Percentiles rank a stretch among this genome's conserved stretches.
These are phyloP conservation scores for Spiraea crenata DNA, from an alignment of 331 rosid species.

Conservation along the genomic window DNA sequence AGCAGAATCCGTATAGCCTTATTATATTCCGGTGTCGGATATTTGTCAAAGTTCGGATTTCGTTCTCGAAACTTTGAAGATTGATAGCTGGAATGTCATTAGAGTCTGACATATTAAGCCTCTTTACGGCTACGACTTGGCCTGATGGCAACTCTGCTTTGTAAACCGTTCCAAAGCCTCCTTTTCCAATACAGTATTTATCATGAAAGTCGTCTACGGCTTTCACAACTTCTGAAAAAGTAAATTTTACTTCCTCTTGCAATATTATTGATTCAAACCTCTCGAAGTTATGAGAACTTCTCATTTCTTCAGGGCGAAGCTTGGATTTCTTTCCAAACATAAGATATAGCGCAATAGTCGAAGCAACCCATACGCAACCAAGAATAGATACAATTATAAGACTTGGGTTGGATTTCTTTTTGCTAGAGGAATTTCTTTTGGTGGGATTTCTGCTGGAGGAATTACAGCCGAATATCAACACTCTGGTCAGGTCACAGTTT, in stretches of 20 bases:
- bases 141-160: slow-evolving; percentile 44
- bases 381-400: slow-evolving; percentile 34
- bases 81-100: slow-evolving; percentile 29
- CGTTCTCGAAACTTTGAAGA: slow-evolving; percentile 46
- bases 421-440: too few relatives aligned
- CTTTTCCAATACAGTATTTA: slow-evolving; percentile 30
- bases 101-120: slow-evolving; percentile 33
- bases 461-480: slow-evolving; percentile 35
- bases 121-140: slow-evolving; percentile 5
- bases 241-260: slow-evolving; percentile 44
- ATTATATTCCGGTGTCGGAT: slow-evolving; percentile 61
- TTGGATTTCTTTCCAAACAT: slow-evolving; percentile 8
- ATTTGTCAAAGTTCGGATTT: slow-evolving; percentile 45
- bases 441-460: not conserved
- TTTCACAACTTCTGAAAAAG: slow-evolving; percentile 43
- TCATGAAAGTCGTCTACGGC: slow-evolving; percentile 56
- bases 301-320: slow-evolving; percentile 22
- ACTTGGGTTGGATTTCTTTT: too few relatives aligned
- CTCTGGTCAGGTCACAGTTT: slow-evolving; percentile 49
- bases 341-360: slow-evolving; percentile 7
- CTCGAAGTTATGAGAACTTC: not conserved
- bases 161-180: slow-evolving; percentile 49
- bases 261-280: slow-evolving; percentile 17
- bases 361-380: slow-evolving; percentile 17
- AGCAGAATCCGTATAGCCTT: slow-evolving; percentile 40